phyloP scores from a whole-genome alignment of 768 basidiomycete genomes.

The Suillus brevipes region DNA sequence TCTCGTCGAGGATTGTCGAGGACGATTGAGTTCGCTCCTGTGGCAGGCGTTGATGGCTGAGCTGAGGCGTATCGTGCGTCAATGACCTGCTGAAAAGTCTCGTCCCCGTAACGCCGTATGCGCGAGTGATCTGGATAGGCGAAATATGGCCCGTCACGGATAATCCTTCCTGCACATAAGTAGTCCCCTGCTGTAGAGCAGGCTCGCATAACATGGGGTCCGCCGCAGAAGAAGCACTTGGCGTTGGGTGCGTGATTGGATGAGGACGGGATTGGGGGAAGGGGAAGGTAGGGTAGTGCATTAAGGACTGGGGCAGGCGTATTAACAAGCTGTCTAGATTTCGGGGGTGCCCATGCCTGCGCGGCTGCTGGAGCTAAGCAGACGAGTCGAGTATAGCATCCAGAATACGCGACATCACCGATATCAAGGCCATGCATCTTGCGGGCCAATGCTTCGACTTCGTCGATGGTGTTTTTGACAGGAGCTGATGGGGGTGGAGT shows the following conservation, averaged over 20 bases:
- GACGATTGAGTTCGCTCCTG: no score
- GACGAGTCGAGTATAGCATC: background rate
- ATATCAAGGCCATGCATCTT: background rate
- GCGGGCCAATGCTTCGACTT: background rate
- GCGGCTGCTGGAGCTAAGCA: background rate
- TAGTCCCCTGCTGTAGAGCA: background rate
- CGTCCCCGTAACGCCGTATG: no score
- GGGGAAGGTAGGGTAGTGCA: background rate
- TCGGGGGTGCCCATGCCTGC: background rate
- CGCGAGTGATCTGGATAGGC: no score
- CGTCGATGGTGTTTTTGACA: background rate
- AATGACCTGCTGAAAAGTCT: background rate
- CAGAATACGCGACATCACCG: accelerated
- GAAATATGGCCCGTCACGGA: no score
- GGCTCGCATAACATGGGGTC: accelerated
- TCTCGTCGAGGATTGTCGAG: no score
- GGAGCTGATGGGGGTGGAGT: background rate
- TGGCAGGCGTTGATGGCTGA: background rate
- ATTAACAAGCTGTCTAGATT: background rate
- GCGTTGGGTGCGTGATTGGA: background rate
- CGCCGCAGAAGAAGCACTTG: background rate
- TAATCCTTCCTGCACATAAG: no score
- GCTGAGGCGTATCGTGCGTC: background rate
- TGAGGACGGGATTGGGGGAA: background rate
- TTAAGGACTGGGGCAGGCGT: no score